Evolutionary conservation across 108 stramenopile genomes (phyloP).

Genomic region (Schizochytrium sp.): DNA sequence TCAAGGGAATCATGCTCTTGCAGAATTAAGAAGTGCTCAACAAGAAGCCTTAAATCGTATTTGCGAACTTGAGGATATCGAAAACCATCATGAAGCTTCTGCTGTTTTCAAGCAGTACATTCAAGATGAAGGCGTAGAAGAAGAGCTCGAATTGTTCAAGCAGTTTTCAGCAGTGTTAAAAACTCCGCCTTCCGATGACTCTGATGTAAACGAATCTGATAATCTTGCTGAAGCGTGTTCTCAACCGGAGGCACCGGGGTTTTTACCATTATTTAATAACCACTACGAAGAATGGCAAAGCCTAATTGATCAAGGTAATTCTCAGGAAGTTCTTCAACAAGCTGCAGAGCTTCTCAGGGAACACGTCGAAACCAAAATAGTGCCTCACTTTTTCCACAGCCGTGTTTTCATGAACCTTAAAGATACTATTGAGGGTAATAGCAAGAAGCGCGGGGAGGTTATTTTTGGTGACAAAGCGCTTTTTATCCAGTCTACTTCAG

Average conservation of each 20-base stretch:
- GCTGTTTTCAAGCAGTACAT: too few species aligned
- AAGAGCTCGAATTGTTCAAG: not conserved
- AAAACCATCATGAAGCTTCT: too few species aligned
- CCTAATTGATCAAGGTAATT: not conserved
- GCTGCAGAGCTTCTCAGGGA: not conserved
- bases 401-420: not conserved
- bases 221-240: not conserved
- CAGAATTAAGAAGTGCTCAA: too few species aligned
- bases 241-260: not conserved
- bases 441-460: not conserved
- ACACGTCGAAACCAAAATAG: not conserved
- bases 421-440: not conserved
- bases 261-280: not conserved
- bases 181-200: not conserved
- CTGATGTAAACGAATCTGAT: not conserved
- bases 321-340: not conserved
- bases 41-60: too few species aligned
- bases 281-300: conserved; percentile 15
- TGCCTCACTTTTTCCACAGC: not conserved
- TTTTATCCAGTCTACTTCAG: not conserved
- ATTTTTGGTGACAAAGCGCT: conserved; percentile 29
- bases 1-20: too few species aligned
- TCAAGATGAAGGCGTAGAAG: not conserved
- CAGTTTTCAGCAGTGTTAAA: not conserved
- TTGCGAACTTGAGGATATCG: too few species aligned